Evolutionary conservation across 805 yeast genomes (phyloP).

Genomic region (Wickerhamomyces ciferrii): DNA sequence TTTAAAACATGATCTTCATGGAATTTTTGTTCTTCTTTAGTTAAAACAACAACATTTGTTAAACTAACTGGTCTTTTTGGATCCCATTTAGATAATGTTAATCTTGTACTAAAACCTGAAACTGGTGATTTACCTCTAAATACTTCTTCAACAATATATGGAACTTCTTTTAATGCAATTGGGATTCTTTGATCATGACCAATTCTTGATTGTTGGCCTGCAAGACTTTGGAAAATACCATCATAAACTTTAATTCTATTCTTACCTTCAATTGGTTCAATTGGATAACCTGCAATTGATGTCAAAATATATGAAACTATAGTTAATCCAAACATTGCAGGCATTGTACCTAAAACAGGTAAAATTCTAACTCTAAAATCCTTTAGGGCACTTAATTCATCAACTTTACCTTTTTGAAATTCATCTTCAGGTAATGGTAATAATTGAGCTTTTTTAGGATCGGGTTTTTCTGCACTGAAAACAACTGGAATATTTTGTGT

Average conservation of each 20-base stretch:
- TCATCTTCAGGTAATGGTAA: slow-evolving; percentile 84
- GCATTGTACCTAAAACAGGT: slow-evolving; percentile 96
- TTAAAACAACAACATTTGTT: slow-evolving; percentile 83
- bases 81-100: slow-evolving; percentile 84
- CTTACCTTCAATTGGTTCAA: slow-evolving; percentile 88
- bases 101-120: slow-evolving; percentile 73
- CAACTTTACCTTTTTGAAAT: slow-evolving; percentile 75
- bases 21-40: slow-evolving; percentile 75
- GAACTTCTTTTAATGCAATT: slow-evolving; percentile 64
- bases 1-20: slow-evolving; percentile 76
- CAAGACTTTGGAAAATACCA: slow-evolving; percentile 71
- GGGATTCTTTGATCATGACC: slow-evolving; percentile 78
- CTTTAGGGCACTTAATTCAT: slow-evolving; percentile 77
- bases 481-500: slow-evolving; percentile 75
- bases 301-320: slow-evolving; percentile 82
- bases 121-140: slow-evolving; percentile 90
- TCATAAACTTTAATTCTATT: slow-evolving; percentile 84
- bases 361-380: slow-evolving; percentile 91
- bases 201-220: slow-evolving; percentile 81
- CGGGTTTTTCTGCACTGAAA: slow-evolving; percentile 94
- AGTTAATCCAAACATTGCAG: slow-evolving; percentile 91
- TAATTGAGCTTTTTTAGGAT: slow-evolving; percentile 84
- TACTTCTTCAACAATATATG: slow-evolving; percentile 84
- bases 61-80: slow-evolving; percentile 55
- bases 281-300: slow-evolving; percentile 78